Percentiles rank a stretch among this genome's conserved stretches.
Conservation (phyloP, 257 asterid genomes). For the Nyctanthes arbortristis region DNA sequence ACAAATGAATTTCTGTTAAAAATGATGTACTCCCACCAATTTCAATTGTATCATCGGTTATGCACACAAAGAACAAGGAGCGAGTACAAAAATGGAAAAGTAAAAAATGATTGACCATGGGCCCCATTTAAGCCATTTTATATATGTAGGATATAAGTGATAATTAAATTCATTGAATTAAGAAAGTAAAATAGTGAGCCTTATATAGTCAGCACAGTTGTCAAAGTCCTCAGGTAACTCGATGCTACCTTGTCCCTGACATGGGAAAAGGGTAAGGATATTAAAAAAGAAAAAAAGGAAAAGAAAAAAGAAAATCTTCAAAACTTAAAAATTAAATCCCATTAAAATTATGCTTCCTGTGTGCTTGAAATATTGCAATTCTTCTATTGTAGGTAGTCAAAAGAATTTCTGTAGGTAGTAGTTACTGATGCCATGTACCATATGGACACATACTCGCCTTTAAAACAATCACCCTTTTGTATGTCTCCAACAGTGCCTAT, state of each 20-base stretch:
- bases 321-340: not conserved
- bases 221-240: not conserved
- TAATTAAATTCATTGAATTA: not conserved
- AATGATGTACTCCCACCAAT: too few relatives aligned
- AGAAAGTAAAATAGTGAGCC: not conserved
- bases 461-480: not conserved
- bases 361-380: constrained; percentile 1
- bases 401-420: not conserved
- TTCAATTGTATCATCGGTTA: too few relatives aligned
- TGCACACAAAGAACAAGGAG: too few relatives aligned
- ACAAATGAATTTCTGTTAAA: too few relatives aligned
- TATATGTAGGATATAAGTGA: not conserved
- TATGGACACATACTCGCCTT: not conserved
- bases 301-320: not conserved
- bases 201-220: not conserved
- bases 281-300: too few relatives aligned
- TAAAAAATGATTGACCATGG: too few relatives aligned
- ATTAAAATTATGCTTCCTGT: not conserved
- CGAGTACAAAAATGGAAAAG: too few relatives aligned
- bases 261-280: not conserved
- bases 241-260: not conserved
- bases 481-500: too few relatives aligned
- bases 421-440: not conserved
- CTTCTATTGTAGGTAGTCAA: not conserved
- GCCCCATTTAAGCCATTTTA: not conserved